Base-by-base conservation (phyloP, 2,329 filamentous ascomycete genomes). In the Claviceps sp. region DNA sequence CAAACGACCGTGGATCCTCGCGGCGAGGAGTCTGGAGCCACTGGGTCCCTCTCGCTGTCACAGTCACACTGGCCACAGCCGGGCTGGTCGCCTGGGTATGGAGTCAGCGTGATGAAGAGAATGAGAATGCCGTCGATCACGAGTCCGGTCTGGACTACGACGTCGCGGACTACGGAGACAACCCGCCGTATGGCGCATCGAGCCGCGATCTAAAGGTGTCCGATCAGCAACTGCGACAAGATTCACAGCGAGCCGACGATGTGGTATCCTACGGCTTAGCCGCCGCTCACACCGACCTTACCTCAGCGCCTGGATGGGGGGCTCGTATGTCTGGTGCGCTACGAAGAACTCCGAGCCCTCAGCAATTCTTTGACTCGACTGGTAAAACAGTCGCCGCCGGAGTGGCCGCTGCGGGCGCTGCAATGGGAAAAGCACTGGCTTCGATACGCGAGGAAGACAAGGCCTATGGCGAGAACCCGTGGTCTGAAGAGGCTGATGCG, bases 41-140 rank as follows among this genome's bases (percentile, higher is more conserved):
- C 71, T 96, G 90, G 88, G 80, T 95, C 55, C 91, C 91, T 56
- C 77, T 97, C 52, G 84, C 83, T 58, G 70, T 95, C 57, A 96
- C 90, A 48, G 82, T 95, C 54, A 90, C 88, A 47, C 81, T 94
- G 59, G 91, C 91, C 55, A 88, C 90, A 22, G 83, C 86, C 52
- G 89, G 90, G 37, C 71, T 95, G 47, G 90, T 84, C 50, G 88
- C 88, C 53, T 97, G 91, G 91, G 81, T 90, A 55, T 95, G 89
- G 89, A 94, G 86, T 66, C 89, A 95, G 70, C 84, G 88, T 62
- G 81, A 77, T 62, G 84, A 86, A 58, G 79, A 84, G 54, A 84
- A 88, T 50, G 84, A 89, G 30, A 82, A 88, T 42, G 77, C 80
- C 48, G 54, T 58, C 48, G 78, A 81, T 50, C 71, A 73, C 51